Base-by-base conservation (phyloP, 768 basidiomycete genomes). In the Harrya chromipes region DNA sequence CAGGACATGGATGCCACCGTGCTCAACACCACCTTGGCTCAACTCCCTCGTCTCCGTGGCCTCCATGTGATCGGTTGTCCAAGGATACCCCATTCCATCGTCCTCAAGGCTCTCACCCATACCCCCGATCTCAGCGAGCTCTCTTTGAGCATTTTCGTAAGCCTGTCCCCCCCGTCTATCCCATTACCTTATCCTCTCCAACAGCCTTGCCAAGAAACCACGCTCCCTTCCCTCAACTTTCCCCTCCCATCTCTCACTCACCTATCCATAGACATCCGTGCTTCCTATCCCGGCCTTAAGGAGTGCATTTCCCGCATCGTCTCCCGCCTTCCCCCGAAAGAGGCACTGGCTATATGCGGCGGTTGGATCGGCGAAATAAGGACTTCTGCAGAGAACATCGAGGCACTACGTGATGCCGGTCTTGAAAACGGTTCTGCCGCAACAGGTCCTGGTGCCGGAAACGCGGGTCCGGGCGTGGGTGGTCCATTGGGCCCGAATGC, bases 51-150 rank as follows among this genome's bases (percentile, higher is more conserved):
- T 23, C 72, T 90, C 10, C 65, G 68, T 9, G 79, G 77, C 6
- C 71, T 90, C 4, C 84, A 88, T 62, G 63, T 89, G 23, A 61
- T 87, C 24, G 74, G 72, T 4, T 89, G 87, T 62, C 64, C 75
- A 6, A 79, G 79, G 50, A 61, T 85, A 29, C 74, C 81, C 38
- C 83, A 88, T 54, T 47, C 61, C 9, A 56, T 64, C 29, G 67
- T 86, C 7, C 70, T 89, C 27, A 68, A 66, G 14, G 64, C 77
- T 11, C 50, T 62, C 6, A 53, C 61, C 0, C 69, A 79, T 41
- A 81, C 79, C 0, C 85, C 85, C 0, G 59, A 70, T 6, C 72
- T 90, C 11, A 78, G 80, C 54, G 81, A 74, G 48, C 70, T 90
- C 1, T 82, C 85, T 1, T 70, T 88, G 24, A 81, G 82, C 14